Percentiles rank a stretch among this genome's conserved stretches.
Evolutionary conservation across 2,329 filamentous ascomycete species (phyloP).

Genomic region (Clathrospora elynae): DNA sequence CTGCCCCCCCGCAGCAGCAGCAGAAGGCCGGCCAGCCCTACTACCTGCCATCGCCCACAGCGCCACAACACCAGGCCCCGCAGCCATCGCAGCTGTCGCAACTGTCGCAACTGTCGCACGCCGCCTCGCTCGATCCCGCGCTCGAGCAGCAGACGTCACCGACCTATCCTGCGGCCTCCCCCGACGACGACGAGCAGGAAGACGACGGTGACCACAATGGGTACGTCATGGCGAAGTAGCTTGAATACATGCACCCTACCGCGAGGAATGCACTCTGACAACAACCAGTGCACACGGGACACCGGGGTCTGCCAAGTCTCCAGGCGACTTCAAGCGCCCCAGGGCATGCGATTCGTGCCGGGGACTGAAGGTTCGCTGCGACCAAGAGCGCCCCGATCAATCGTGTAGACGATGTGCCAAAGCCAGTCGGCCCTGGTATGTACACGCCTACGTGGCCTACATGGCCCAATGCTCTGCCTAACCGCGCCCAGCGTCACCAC

Average conservation of each 20-base stretch:
- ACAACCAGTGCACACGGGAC: constrained; percentile 29
- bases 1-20: constrained; percentile 30
- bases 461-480: constrained; percentile 1
- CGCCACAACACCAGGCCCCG: constrained; percentile 30
- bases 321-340: constrained; percentile 52
- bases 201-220: constrained; percentile 39
- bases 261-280: constrained; percentile 8
- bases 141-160: constrained; percentile 44
- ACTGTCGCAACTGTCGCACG: constrained; percentile 22
- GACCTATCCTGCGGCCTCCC: constrained; percentile 21
- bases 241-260: neutral
- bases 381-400: constrained; percentile 71
- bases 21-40: constrained; percentile 34
- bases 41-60: constrained; percentile 36
- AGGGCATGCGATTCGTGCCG: constrained; percentile 56
- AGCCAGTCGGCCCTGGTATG: constrained; percentile 75
- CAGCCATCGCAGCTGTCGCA: constrained; percentile 13
- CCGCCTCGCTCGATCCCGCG: constrained; percentile 37
- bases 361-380: constrained; percentile 72
- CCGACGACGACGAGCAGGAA: constrained; percentile 40
- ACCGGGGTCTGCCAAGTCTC: constrained; percentile 40
- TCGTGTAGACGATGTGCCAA: constrained; percentile 72
- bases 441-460: constrained; percentile 49
- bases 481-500: constrained; percentile 55
- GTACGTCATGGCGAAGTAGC: constrained; percentile 19